Evolutionary conservation across 495 filamentous ascomycete species (phyloP).

Genomic region (Penicillium verhagenii): DNA sequence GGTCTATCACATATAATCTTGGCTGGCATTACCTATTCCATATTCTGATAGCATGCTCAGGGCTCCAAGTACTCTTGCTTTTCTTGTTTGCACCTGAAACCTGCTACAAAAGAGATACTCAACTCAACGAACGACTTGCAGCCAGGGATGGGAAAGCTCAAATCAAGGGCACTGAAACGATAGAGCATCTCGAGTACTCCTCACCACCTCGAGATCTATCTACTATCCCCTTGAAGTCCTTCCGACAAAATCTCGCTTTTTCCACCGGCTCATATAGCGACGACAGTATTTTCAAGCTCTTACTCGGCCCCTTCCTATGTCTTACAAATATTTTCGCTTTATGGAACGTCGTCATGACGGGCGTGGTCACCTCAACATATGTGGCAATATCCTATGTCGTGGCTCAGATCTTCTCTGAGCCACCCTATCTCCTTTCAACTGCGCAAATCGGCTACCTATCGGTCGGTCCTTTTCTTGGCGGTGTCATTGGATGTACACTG

Average conservation of each 20-base stretch:
- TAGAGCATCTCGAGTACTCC: too few species aligned
- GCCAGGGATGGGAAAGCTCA: background rate
- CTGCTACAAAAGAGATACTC: background rate
- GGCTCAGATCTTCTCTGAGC: background rate
- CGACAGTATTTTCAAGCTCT: background rate
- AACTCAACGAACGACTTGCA: background rate
- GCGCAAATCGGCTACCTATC: background rate
- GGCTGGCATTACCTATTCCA: background rate
- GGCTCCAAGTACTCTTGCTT: background rate
- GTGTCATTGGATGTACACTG: background rate
- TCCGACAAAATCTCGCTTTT: background rate
- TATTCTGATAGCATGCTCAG: background rate
- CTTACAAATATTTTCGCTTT: background rate
- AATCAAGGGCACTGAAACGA: background rate
- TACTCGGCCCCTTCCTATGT: background rate
- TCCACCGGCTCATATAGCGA: background rate
- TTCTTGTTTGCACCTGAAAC: background rate
- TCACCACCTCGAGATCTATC: too few species aligned
- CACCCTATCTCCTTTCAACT: background rate
- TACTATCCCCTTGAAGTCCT: too few species aligned
- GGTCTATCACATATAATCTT: background rate
- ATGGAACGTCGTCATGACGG: background rate
- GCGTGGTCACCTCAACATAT: background rate
- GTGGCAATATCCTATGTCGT: background rate
- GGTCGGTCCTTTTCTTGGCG: background rate